Percentiles rank a stretch among this genome's conserved stretches.
These are phyloP conservation scores for Talaromyces rugulosus DNA, from an alignment of 2,329 filamentous ascomycete species.

Conservation along the genomic window DNA sequence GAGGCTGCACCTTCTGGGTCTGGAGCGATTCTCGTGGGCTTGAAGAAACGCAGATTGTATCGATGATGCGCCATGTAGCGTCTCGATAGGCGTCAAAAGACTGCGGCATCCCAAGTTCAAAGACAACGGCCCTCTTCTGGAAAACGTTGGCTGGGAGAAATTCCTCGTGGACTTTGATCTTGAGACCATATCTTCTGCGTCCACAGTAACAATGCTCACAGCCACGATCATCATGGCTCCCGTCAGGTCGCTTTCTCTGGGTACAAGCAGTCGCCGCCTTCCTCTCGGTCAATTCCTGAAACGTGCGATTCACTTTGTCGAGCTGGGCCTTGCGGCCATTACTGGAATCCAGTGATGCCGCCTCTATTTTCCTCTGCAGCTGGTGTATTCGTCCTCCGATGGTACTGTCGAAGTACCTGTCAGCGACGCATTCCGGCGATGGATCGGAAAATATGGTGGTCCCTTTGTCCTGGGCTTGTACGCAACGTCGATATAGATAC, in stretches of 20 bases:
- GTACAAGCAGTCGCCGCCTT: conserved; percentile 31
- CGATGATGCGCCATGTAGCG: conserved; percentile 48
- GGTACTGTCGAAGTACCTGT: conserved; percentile 38
- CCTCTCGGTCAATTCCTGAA: conserved; percentile 33
- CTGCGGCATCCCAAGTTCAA: conserved; percentile 48
- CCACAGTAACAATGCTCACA: conserved; percentile 46
- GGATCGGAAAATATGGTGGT: conserved; percentile 49
- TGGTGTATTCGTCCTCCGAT: no score
- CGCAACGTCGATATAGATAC: conserved; percentile 43
- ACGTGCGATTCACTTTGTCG: conserved; percentile 26
- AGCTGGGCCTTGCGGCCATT: conserved; percentile 18
- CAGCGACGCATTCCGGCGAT: conserved; percentile 42
- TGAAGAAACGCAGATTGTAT: neutral
- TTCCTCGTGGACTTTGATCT: conserved; percentile 48
- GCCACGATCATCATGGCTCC: conserved; percentile 25
- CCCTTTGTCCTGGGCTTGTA: conserved; percentile 12
- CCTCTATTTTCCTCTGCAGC: neutral
- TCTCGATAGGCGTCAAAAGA: conserved; percentile 50
- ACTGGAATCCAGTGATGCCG: neutral
- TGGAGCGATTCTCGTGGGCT: neutral
- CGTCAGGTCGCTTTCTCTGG: conserved; percentile 18
- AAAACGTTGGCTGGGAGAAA: conserved; percentile 39
- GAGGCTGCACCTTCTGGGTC: neutral
- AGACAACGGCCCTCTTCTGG: conserved; percentile 44
- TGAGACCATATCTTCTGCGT: conserved; percentile 34